Evolutionary conservation across 805 yeast species (phyloP).

Genomic region (Millerozyma miso): DNA sequence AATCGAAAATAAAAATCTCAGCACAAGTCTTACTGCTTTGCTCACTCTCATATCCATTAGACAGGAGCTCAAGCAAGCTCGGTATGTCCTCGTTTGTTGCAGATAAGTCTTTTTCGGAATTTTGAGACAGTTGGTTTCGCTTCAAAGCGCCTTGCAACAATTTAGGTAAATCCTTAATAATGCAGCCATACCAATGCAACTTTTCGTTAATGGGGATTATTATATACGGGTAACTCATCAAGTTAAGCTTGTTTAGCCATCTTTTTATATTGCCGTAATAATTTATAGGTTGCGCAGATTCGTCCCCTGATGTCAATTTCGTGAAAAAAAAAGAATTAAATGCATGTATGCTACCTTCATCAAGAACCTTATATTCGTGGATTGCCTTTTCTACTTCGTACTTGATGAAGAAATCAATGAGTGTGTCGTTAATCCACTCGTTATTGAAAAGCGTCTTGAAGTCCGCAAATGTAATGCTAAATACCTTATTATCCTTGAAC

Average conservation of each 20-base stretch:
- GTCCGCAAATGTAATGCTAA: constrained; percentile 64
- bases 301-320: constrained; percentile 41
- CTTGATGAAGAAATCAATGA: constrained; percentile 79
- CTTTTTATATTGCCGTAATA: constrained; percentile 63
- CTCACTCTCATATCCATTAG: background rate
- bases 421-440: constrained; percentile 85
- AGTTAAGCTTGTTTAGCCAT: constrained; percentile 74
- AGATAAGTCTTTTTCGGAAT: background rate
- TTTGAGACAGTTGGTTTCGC: constrained; percentile 2
- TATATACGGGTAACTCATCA: constrained; percentile 51
- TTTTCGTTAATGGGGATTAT: constrained; percentile 79
- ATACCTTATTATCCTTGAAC: constrained; percentile 50
- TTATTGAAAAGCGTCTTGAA: constrained; percentile 73
- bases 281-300: constrained; percentile 15
- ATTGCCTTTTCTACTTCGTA: constrained; percentile 45
- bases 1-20: constrained; percentile 66
- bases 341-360: constrained; percentile 44
- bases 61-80: background rate
- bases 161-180: constrained; percentile 53
- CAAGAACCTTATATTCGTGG: constrained; percentile 14
- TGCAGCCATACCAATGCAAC: constrained; percentile 84
- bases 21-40: constrained; percentile 8
- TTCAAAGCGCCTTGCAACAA: constrained; percentile 13
- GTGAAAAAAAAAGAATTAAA: constrained; percentile 84
- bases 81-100: background rate